Evolutionary conservation across 345 rosid species (phyloP), one percentile per base, ranked within the genome.

Genomic region (Physaria fendleri): DNA sequence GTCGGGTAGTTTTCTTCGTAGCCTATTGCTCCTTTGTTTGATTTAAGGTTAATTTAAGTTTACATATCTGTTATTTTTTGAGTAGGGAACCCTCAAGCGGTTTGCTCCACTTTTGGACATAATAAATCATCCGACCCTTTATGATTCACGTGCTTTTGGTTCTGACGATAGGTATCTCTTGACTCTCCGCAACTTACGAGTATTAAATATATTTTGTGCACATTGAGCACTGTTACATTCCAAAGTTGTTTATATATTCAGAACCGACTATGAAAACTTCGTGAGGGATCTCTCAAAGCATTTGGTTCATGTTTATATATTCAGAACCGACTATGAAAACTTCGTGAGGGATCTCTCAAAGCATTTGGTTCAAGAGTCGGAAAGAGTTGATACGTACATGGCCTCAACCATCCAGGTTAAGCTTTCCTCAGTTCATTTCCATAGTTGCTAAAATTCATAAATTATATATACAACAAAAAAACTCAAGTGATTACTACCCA

Each of bases 331-430:
- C 68, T 92, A 88, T 47, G 89, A 84, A 76, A 78, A 69, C 78
- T 84, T 88, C 44, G 73, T 92, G 39, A 79, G 98, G 75, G 95
- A 88, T 59, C 72, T 88, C 56, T 60, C 95, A 27, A 76, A 73
- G 78, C 85, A 74, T 52, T 71, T 88, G 35, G 56, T 76, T 55
- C 92, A 75, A 24, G 80, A 81, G 52, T 72, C 85, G 6, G 77
- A 87, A 54, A 80, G 96, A 71, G 78, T 88, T 21, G 92, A 77
- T 59, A 76, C 82, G 40, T 92, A 79, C 74, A 69, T 92, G 85
- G 95, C 81, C 45, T 79, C 96, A 54, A 74, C 82, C 57, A 72
- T 91, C 66, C 98, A 87, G 98, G 98, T 91, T 66, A 55, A 59
- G 41, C 18, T 56, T 15, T 44, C 44, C 64, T 58, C 2, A 2